phyloP scores from a whole-genome alignment of 257 asterid species.

The Solanum ossicruentum region DNA sequence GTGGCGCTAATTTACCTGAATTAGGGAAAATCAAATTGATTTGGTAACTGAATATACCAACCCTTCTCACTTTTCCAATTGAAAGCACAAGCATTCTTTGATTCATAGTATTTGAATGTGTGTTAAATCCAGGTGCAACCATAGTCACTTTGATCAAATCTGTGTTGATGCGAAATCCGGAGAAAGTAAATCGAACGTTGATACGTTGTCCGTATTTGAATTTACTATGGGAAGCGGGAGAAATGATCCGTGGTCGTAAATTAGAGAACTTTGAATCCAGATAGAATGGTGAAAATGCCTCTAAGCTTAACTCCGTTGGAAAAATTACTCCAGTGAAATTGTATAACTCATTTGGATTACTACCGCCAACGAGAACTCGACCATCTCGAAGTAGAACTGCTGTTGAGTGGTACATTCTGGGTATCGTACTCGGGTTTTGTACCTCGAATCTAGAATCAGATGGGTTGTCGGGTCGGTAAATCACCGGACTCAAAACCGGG shows the following conservation, averaged over 20 bases:
- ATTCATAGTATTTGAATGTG: constrained; percentile 36
- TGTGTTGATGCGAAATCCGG: background rate
- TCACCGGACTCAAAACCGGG: constrained; percentile 21
- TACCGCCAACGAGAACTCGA: constrained; percentile 27
- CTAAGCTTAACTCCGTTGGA: constrained; percentile 25
- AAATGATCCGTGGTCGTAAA: constrained; percentile 14
- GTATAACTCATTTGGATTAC: constrained; percentile 19
- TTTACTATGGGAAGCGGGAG: background rate
- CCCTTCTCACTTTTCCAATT: background rate
- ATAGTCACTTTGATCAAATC: constrained; percentile 14
- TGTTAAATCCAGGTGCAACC: constrained; percentile 24
- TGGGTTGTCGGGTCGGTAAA: constrained; percentile 13
- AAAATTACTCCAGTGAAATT: background rate
- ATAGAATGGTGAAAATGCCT: constrained; percentile 21
- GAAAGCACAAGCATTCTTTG: constrained; percentile 21
- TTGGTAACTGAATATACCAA: background rate
- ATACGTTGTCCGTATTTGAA: constrained; percentile 2
- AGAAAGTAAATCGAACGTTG: background rate
- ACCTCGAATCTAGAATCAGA: constrained; percentile 6
- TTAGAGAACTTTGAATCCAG: background rate
- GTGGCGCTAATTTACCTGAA: background rate
- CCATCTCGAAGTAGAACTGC: constrained; percentile 28
- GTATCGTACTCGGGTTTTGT: constrained; percentile 4
- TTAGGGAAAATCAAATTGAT: background rate
- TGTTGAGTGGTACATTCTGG: constrained; percentile 32